Percentiles rank a stretch among this genome's conserved stretches.
Conservation (phyloP, 768 basidiomycete genomes). For the Lactifluus rugatus region DNA sequence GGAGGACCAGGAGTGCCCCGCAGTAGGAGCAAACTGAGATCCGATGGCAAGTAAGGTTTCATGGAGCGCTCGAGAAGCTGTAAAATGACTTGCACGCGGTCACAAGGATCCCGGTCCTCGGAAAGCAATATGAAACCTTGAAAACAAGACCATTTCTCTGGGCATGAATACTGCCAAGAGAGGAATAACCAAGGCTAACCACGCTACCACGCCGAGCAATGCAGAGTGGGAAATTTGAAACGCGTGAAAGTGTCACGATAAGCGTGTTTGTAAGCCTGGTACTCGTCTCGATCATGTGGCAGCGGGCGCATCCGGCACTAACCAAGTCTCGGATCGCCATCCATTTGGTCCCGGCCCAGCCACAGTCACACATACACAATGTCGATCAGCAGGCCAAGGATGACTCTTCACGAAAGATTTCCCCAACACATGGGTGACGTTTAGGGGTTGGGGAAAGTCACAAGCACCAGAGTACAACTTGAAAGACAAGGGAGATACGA, state of each 20-base stretch:
- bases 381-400: conserved; percentile 3
- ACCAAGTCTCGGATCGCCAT: background rate
- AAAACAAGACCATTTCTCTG: background rate
- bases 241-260: background rate
- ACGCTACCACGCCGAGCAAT: background rate
- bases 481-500: background rate
- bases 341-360: background rate
- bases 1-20: background rate
- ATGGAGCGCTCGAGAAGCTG: background rate
- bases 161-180: background rate
- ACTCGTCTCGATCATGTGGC: conserved; percentile 12
- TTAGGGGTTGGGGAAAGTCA: background rate
- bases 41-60: conserved; percentile 1
- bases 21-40: background rate
- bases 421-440: background rate
- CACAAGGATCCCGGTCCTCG: conserved; percentile 2
- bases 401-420: background rate
- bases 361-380: background rate
- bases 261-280: background rate
- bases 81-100: background rate
- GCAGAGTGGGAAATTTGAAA: conserved; percentile 1
- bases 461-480: background rate
- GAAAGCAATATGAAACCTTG: background rate
- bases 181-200: background rate
- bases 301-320: background rate